Evolutionary conservation across 169 alveolate genomes (phyloP).

Genomic region (Sarcocystis neurona): DNA sequence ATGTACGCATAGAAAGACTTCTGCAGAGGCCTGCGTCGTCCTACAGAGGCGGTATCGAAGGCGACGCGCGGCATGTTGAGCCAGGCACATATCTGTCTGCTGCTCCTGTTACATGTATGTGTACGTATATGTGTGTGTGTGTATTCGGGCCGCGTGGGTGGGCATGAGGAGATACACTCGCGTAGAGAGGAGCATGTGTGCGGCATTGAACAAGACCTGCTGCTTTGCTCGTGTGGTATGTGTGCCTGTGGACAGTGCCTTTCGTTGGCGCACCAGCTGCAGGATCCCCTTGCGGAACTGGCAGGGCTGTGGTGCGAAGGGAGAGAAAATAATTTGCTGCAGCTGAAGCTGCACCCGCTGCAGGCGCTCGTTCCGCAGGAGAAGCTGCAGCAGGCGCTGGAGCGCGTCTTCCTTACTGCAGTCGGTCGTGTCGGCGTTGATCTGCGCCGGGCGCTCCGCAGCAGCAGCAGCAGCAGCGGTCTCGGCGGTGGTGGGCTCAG

Average conservation of each 20-base stretch:
- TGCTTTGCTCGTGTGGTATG: background rate
- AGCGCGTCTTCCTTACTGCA: background rate
- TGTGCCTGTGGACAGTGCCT: constrained; percentile 31
- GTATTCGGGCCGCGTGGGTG: background rate
- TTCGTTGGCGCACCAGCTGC: constrained; percentile 71
- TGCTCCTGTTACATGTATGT: background rate
- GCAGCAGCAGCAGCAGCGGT: constrained; percentile 27
- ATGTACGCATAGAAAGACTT: too few relatives aligned
- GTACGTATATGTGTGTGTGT: background rate
- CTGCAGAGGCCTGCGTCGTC: too few relatives aligned
- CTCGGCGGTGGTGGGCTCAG: constrained; percentile 9
- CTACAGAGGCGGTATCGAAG: too few relatives aligned
- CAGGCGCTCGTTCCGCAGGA: constrained; percentile 68
- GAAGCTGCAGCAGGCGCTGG: constrained; percentile 41
- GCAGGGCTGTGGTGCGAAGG: constrained; percentile 73
- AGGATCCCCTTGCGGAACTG: constrained; percentile 73
- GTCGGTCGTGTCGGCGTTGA: constrained; percentile 56
- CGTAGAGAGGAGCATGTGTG: too few relatives aligned
- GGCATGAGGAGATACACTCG: too few relatives aligned
- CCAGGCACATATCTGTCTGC: background rate
- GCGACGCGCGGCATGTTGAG: too few relatives aligned
- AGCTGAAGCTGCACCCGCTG: constrained; percentile 76
- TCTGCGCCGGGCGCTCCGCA: constrained; percentile 31
- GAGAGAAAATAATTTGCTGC: constrained; percentile 70
- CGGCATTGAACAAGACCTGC: too few relatives aligned